phyloP scores from a whole-genome alignment of 139 green algal genomes.

The Nannochloris sp. region DNA sequence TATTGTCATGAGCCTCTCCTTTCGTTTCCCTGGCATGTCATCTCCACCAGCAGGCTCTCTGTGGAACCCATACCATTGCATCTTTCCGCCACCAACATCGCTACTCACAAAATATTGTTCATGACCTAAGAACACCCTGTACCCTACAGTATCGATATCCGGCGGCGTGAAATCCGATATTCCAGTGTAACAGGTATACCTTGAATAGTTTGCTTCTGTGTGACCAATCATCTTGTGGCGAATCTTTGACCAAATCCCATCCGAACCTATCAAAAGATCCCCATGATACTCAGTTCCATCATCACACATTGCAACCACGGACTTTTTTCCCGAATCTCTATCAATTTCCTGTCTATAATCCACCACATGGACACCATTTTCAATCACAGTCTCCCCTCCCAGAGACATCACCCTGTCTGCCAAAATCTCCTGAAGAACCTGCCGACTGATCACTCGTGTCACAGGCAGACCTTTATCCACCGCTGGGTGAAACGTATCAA shows the following conservation, averaged over 20 bases:
- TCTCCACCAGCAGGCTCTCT: constrained; percentile 66
- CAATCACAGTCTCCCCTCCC: constrained; percentile 44
- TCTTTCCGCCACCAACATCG: constrained; percentile 93
- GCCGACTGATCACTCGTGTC: constrained; percentile 84
- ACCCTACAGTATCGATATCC: constrained; percentile 76
- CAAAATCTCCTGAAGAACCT: constrained; percentile 63
- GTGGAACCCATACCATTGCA: constrained; percentile 99
- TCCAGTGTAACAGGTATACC: constrained; percentile 90
- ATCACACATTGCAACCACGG: constrained; percentile 47
- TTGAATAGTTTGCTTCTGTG: constrained; percentile 53
- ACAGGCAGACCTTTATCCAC: constrained; percentile 82
- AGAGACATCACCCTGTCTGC: constrained; percentile 34
- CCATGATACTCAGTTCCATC: constrained; percentile 58
- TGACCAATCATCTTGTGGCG: constrained; percentile 61
- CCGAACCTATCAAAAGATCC: constrained; percentile 87
- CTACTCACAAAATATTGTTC: constrained; percentile 94
- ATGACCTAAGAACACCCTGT: constrained; percentile 94
- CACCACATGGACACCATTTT: constrained; percentile 44
- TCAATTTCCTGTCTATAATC: constrained; percentile 31
- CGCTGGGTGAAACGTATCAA: constrained; percentile 92
- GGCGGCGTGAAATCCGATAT: constrained; percentile 85
- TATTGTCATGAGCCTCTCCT: constrained; percentile 75
- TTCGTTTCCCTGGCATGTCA: constrained; percentile 46
- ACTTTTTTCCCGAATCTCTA: constrained; percentile 14
- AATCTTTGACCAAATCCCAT: constrained; percentile 89